phyloP scores from a whole-genome alignment of 2,329 filamentous ascomycete species.

The Ophiocordyceps polyrhachis-furcata region DNA sequence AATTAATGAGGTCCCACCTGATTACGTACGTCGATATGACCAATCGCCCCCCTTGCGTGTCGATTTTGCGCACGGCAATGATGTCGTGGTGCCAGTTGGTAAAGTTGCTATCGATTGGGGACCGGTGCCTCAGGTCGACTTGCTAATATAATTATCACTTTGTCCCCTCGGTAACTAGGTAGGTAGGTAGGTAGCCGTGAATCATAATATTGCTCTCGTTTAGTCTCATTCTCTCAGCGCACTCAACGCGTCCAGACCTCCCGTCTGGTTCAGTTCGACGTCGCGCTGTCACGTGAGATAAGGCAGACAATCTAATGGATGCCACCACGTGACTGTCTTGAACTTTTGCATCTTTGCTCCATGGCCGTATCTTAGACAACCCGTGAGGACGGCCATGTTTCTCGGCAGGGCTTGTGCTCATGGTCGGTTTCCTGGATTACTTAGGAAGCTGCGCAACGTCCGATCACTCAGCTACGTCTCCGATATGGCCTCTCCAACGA shows the following conservation, averaged over 20 bases:
- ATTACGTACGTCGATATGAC: neutral
- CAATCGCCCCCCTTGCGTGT: too few species aligned
- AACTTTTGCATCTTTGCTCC: neutral
- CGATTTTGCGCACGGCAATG: too few species aligned
- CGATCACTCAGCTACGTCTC: neutral
- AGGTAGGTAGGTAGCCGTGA: too few species aligned
- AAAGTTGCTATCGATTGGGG: too few species aligned
- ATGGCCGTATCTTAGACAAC: neutral
- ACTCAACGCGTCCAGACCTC: neutral
- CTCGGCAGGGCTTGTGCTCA: neutral
- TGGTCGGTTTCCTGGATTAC: neutral
- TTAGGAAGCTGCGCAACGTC: neutral
- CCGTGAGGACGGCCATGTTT: neutral
- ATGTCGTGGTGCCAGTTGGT: too few species aligned
- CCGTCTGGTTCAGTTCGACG: too few species aligned
- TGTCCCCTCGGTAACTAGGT: too few species aligned
- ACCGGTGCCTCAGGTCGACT: too few species aligned
- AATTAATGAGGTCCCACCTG: neutral
- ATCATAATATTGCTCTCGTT: too few species aligned
- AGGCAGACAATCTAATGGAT: neutral
- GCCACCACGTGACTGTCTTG: neutral
- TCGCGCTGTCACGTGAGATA: neutral
- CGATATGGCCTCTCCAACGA: constrained; percentile 6
- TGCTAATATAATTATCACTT: too few species aligned
- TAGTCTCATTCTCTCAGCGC: neutral